Conservation (phyloP, 2,329 filamentous ascomycete genomes). For the Metarhizium humberi region DNA sequence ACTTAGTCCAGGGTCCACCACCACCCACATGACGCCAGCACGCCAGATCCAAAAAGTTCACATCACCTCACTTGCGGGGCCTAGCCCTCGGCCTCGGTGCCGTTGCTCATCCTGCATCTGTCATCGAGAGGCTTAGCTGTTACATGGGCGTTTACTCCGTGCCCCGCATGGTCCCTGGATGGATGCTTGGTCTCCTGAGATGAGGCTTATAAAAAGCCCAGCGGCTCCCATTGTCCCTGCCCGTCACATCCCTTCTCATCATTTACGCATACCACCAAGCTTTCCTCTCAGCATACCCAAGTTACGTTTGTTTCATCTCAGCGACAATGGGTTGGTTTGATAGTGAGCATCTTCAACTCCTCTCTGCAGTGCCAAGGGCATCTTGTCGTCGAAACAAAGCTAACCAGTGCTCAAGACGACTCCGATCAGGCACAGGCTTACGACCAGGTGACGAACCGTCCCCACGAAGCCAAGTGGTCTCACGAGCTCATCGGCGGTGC, state of each 20-base stretch:
- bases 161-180: neutral
- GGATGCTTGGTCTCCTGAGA: neutral
- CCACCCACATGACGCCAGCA: neutral
- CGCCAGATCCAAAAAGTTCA: neutral
- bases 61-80: neutral
- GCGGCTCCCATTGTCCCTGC: neutral
- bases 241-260: neutral
- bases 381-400: neutral
- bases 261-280: neutral
- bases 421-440: conserved; percentile 15
- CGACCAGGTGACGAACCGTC: conserved; percentile 14
- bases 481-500: conserved; percentile 22
- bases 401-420: conserved; percentile 10
- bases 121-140: neutral
- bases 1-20: neutral
- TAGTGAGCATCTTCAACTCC: conserved; percentile 3
- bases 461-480: conserved; percentile 21
- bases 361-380: neutral
- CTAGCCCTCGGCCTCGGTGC: neutral
- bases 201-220: neutral
- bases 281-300: neutral
- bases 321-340: conserved; percentile 15
- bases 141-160: neutral
- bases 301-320: neutral
- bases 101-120: neutral